These are phyloP conservation scores for Calonectria pteridis DNA, from an alignment of 2,329 filamentous ascomycete species.

Conservation along the genomic window DNA sequence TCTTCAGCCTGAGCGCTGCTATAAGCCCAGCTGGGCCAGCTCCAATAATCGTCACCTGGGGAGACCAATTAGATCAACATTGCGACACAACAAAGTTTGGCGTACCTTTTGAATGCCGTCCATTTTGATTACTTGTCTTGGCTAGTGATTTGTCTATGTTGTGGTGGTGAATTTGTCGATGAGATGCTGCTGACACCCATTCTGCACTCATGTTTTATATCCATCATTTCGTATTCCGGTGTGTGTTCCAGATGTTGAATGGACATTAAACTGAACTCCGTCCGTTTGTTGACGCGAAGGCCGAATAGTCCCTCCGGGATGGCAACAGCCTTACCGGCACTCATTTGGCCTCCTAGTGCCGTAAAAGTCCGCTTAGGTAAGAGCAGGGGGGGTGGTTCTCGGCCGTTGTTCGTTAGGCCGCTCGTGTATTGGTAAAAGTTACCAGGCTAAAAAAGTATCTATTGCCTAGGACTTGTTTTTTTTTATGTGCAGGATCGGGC, in stretches of 20 bases:
- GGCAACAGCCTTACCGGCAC: not conserved
- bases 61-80: not conserved
- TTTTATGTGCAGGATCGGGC: not conserved
- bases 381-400: not conserved
- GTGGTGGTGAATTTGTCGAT: not conserved
- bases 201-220: not conserved
- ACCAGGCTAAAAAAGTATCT: not conserved
- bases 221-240: not conserved
- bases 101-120: not conserved
- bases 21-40: not conserved
- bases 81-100: no score
- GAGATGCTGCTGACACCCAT: not conserved
- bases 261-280: not conserved
- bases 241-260: not conserved
- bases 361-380: not conserved
- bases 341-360: not conserved
- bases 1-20: not conserved
- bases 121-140: not conserved
- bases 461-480: not conserved
- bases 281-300: not conserved
- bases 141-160: not conserved
- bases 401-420: no score
- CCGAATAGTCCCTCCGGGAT: not conserved
- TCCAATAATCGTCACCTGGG: not conserved
- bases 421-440: not conserved